A percentile compares a stretch with the other conserved stretches of the same genome.
Conservation (phyloP, 2,329 filamentous ascomycete genomes). For the Fusarium domesticum region DNA sequence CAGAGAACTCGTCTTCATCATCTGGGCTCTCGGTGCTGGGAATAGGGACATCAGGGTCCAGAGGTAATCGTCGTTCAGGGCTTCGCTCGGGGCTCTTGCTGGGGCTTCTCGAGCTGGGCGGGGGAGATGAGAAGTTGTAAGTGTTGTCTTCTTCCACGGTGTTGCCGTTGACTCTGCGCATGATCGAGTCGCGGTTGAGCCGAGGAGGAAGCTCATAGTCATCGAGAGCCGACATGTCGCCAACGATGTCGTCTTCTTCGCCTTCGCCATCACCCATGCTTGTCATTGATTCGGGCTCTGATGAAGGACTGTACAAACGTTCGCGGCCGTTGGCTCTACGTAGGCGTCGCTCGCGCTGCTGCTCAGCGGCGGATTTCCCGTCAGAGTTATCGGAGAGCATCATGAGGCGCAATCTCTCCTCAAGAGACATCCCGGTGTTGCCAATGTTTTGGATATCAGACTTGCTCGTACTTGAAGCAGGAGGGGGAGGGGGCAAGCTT, state of each 20-base stretch:
- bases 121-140: slow-evolving; percentile 61
- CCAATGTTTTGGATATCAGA: slow-evolving; percentile 75
- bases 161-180: slow-evolving; percentile 77
- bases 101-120: slow-evolving; percentile 48
- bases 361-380: slow-evolving; percentile 58
- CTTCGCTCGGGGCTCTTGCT: slow-evolving; percentile 51
- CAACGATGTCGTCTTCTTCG: slow-evolving; percentile 58
- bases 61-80: slow-evolving; percentile 53
- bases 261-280: slow-evolving; percentile 40
- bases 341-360: slow-evolving; percentile 67
- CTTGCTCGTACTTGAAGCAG: slow-evolving; percentile 63
- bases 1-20: slow-evolving; percentile 44
- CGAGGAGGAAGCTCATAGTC: slow-evolving; percentile 68
- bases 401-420: slow-evolving; percentile 84
- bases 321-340: slow-evolving; percentile 57
- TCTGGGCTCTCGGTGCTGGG: slow-evolving; percentile 74
- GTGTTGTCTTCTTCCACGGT: slow-evolving; percentile 57
- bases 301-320: slow-evolving; percentile 44
- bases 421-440: slow-evolving; percentile 74
- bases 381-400: slow-evolving; percentile 70
- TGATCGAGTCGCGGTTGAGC: slow-evolving; percentile 90
- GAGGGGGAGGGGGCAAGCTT: slow-evolving; percentile 69
- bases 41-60: slow-evolving; percentile 87
- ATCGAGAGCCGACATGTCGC: slow-evolving; percentile 57
- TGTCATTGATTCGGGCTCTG: slow-evolving; percentile 36